These are phyloP conservation scores for Sphagnum contortum DNA, from an alignment of 225 moss, liverwort and hornwort genomes.

Conservation along the genomic window DNA sequence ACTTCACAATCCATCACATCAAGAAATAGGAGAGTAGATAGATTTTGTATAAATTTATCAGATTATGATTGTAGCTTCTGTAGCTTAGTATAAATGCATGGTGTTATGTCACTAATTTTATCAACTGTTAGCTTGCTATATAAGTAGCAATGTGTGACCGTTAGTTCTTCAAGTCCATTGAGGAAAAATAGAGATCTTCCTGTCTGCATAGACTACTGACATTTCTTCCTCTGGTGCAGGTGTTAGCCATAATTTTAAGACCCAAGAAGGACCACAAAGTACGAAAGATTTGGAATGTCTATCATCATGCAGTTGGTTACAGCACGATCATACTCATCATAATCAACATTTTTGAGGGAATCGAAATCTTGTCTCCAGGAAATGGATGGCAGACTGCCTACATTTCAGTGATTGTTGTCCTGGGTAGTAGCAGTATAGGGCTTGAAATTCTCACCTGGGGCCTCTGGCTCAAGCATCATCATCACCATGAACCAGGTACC, in stretches of 20 bases:
- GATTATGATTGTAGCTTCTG: background rate
- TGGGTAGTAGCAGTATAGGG: constrained; percentile 44
- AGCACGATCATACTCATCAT: constrained; percentile 46
- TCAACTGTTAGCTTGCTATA: no score
- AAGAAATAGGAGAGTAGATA: background rate
- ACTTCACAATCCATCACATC: background rate
- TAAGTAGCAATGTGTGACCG: no score
- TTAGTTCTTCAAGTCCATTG: no score
- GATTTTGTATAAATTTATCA: background rate
- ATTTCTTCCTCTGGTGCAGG: constrained; percentile 13
- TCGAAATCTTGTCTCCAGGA: constrained; percentile 30
- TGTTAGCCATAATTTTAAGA: constrained; percentile 51
- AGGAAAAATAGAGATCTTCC: background rate
- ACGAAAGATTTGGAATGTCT: constrained; percentile 67
- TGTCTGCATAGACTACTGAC: background rate
- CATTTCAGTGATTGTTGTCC: constrained; percentile 27
- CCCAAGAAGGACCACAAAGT: constrained; percentile 40
- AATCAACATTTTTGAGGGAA: constrained; percentile 75
- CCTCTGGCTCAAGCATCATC: constrained; percentile 15
- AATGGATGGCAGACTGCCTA: constrained; percentile 57
- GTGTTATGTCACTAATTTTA: background rate
- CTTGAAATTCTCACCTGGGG: constrained; percentile 63
- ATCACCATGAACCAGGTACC: background rate
- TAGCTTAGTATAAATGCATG: background rate
- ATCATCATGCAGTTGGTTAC: constrained; percentile 60